phyloP scores from a whole-genome alignment of 2,329 filamentous ascomycete genomes.

The Fusarium cicatricum region DNA sequence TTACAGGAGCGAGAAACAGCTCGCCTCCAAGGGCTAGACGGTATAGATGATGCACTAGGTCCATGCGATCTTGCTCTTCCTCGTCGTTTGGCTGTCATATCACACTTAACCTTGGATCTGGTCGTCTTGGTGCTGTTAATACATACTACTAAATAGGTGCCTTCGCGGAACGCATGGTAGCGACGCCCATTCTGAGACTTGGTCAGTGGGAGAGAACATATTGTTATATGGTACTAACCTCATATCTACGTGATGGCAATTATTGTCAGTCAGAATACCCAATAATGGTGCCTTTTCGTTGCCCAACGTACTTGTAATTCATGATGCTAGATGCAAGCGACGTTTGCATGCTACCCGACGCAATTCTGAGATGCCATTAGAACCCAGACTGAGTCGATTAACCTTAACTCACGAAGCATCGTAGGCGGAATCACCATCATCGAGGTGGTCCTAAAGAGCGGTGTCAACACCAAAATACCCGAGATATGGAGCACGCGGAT shows the following conservation, averaged over 20 bases:
- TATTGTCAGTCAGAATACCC: not conserved
- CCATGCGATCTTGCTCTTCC: conserved; percentile 26
- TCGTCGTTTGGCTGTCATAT: conserved; percentile 25
- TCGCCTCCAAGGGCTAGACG: conserved; percentile 17
- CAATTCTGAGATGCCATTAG: no score
- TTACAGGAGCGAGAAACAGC: conserved; percentile 19
- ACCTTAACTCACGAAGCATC: not conserved
- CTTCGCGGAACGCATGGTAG: conserved; percentile 30
- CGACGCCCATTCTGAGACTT: conserved; percentile 21
- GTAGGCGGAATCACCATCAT: not conserved
- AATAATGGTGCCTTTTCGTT: rapidly evolving
- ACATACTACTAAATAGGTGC: conserved; percentile 17
- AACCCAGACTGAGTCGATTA: no score
- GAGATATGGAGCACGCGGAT: not conserved
- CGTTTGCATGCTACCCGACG: not conserved
- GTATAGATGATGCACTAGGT: conserved; percentile 28
- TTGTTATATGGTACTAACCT: not conserved
- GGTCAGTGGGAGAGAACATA: not conserved
- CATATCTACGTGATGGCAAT: conserved; percentile 7
- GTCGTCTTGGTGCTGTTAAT: not conserved
- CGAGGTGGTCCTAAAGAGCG: no score
- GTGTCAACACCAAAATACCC: conserved; percentile 2
- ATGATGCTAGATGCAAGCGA: conserved; percentile 25
- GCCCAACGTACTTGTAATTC: conserved; percentile 15
- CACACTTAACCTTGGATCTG: not conserved